These are phyloP conservation scores for Chytriomyces sp. DNA, from an alignment of 192 early-diverging fungal genomes.

Conservation along the genomic window DNA sequence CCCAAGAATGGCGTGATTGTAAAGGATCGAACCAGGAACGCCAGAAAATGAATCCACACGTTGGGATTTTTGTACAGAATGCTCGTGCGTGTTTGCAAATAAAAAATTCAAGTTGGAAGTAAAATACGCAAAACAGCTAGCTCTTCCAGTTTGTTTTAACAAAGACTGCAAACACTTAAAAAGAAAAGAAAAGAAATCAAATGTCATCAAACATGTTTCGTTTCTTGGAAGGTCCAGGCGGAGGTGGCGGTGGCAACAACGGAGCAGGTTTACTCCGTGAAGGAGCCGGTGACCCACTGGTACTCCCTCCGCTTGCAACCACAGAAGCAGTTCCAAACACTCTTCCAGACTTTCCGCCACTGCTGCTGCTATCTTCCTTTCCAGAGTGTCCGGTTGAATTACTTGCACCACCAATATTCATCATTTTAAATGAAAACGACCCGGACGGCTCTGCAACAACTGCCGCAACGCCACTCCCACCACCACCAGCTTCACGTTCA, in stretches of 20 bases:
- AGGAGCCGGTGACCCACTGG: neutral
- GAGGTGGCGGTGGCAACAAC: neutral
- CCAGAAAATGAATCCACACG: neutral
- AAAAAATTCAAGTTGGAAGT: neutral
- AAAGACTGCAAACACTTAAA: neutral
- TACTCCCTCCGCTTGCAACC: neutral
- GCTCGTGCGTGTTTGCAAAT: neutral
- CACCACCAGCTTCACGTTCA: neutral
- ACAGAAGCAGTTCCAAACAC: neutral
- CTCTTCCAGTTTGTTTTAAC: neutral
- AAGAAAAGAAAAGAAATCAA: neutral
- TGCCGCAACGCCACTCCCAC: neutral
- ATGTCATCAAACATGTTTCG: slow-evolving; percentile 32
- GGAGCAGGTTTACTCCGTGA: neutral
- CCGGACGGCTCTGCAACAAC: slow-evolving; percentile 1
- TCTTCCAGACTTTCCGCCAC: neutral
- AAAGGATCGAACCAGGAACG: neutral
- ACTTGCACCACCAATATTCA: neutral
- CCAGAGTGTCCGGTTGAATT: neutral
- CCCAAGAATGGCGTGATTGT: neutral
- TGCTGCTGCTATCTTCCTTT: neutral
- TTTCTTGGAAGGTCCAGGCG: slow-evolving; percentile 1
- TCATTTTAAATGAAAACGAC: neutral
- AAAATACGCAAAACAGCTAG: neutral
- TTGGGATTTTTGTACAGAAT: neutral